Evolutionary conservation across 2,329 filamentous ascomycete genomes (phyloP).

Genomic region (Aspergillus sp.): DNA sequence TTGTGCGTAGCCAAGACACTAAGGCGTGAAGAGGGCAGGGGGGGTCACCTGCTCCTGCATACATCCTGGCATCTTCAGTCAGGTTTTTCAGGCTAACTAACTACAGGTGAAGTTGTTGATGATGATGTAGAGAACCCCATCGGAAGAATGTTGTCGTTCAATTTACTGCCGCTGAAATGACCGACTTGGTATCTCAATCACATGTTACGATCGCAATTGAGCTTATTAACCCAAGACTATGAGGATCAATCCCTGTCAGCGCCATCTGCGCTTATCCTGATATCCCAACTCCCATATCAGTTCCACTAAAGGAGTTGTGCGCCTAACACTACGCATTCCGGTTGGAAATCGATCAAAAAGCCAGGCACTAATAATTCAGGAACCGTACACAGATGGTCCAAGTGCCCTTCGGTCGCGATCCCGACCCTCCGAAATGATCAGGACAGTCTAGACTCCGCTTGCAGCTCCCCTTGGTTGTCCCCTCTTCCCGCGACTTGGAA

Average conservation of each 20-base stretch:
- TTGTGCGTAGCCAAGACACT: background rate
- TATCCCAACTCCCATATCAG: too few species aligned
- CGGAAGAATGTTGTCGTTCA: too few species aligned
- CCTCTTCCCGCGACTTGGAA: background rate
- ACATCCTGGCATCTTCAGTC: too few species aligned
- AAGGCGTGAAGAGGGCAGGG: background rate
- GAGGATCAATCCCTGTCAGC: background rate
- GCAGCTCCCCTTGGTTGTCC: background rate
- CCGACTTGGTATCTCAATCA: background rate
- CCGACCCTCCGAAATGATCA: slow-evolving; percentile 6
- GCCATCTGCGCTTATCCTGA: background rate
- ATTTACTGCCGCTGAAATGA: background rate
- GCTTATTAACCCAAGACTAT: background rate
- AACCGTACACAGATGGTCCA: background rate
- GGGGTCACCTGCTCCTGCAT: background rate
- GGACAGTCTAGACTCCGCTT: slow-evolving; percentile 4
- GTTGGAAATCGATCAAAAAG: background rate
- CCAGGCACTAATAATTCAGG: background rate
- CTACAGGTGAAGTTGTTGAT: too few species aligned
- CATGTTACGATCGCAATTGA: background rate
- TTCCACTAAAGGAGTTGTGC: too few species aligned
- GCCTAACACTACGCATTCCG: too few species aligned
- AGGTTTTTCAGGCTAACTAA: too few species aligned
- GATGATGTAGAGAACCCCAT: too few species aligned
- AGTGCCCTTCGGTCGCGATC: slow-evolving; percentile 2